Conservation (phyloP, 306 rosid genomes). For the Cucurbita maxima region DNA sequence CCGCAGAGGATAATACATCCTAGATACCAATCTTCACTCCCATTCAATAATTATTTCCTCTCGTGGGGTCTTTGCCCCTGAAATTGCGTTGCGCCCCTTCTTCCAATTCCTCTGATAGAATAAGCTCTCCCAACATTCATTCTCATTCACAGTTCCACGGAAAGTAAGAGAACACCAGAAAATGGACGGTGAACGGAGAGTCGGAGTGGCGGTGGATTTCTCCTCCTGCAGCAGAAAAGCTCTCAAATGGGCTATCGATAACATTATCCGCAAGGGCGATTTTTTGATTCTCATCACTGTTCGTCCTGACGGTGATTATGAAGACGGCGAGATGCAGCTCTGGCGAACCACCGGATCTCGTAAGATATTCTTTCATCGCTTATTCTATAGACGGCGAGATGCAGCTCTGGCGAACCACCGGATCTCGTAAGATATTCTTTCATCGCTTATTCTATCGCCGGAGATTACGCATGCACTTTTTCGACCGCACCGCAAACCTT, state of each 20-base stretch:
- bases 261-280: conserved; percentile 55
- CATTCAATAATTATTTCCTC: neutral
- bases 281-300: conserved; percentile 40
- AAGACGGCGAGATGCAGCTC: conserved; percentile 74
- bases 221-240: conserved; percentile 62
- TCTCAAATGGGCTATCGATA: conserved; percentile 64
- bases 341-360: conserved; percentile 78
- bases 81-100: conserved; percentile 5
- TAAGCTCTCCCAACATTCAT: neutral
- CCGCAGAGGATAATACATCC: neutral
- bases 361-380: conserved; percentile 7
- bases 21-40: neutral
- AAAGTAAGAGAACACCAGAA: neutral
- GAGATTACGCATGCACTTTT: neutral
- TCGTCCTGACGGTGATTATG: conserved; percentile 30
- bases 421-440: conserved; percentile 43
- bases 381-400: conserved; percentile 36
- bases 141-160: neutral
- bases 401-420: conserved; percentile 71
- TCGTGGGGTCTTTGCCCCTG: neutral
- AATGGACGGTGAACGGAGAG: conserved; percentile 29
- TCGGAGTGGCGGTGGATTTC: conserved; percentile 88
- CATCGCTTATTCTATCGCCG: neutral
- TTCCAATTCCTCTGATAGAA: neutral
- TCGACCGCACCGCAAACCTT: too few relatives aligned